phyloP scores from a whole-genome alignment of 352 stramenopile genomes.

The Globisporangium abappressorium region DNA sequence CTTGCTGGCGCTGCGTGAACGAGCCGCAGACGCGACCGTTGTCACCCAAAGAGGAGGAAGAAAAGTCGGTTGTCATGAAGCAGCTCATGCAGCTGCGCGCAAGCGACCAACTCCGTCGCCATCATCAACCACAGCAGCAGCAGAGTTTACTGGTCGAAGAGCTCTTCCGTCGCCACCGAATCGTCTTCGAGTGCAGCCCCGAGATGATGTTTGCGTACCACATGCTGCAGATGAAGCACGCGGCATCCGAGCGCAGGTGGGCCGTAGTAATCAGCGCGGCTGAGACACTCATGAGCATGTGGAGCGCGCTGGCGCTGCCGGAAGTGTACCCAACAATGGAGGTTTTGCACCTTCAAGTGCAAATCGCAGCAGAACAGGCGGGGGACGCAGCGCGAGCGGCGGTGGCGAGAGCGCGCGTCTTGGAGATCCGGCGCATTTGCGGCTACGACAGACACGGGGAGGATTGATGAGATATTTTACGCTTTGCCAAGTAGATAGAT shows the following conservation, averaged over 20 bases:
- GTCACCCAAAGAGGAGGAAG: constrained; percentile 9
- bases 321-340: constrained; percentile 38
- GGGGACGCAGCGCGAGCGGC: constrained; percentile 18
- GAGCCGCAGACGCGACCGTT: constrained; percentile 8
- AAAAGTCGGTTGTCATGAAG: constrained; percentile 17
- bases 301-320: constrained; percentile 29
- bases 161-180: constrained; percentile 3
- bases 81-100: constrained; percentile 30
- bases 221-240: constrained; percentile 41
- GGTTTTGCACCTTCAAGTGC: constrained; percentile 51
- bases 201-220: constrained; percentile 42
- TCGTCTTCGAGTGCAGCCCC: constrained; percentile 20
- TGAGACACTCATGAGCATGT: constrained; percentile 33
- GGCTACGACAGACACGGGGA: constrained; percentile 17
- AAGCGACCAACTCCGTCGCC: neutral
- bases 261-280: constrained; percentile 24
- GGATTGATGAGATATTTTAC: neutral
- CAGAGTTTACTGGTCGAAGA: constrained; percentile 16
- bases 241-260: constrained; percentile 25
- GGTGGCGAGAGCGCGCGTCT: constrained; percentile 13
- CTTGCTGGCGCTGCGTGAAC: constrained; percentile 38
- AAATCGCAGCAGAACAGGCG: constrained; percentile 31
- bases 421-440: constrained; percentile 29
- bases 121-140: constrained; percentile 11
- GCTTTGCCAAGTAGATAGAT: neutral